phyloP scores from a whole-genome alignment of 768 basidiomycete species.

The Mycena epipterygia region DNA sequence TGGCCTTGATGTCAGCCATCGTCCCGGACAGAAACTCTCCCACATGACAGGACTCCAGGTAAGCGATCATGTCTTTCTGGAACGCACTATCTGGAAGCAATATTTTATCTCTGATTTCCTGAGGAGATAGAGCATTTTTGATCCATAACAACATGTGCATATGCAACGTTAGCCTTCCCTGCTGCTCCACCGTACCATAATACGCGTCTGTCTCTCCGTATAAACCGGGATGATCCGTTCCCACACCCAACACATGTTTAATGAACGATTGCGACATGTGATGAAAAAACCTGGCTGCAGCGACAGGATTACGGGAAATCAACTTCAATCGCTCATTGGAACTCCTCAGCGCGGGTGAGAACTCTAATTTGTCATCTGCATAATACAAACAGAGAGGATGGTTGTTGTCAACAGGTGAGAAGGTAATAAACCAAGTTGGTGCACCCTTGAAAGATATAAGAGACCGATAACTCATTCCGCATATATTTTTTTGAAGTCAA shows the following conservation, averaged over 20 bases:
- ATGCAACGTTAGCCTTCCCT: conserved; percentile 53
- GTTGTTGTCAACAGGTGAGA: conserved; percentile 49
- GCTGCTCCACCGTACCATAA: conserved; percentile 57
- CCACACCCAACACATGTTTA: conserved; percentile 44
- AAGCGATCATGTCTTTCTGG: conserved; percentile 42
- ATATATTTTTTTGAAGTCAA: conserved; percentile 43
- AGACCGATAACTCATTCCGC: conserved; percentile 37
- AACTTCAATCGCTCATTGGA: conserved; percentile 19
- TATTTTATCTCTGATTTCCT: conserved; percentile 46
- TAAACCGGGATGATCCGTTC: conserved; percentile 36
- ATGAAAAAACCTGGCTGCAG: conserved; percentile 50
- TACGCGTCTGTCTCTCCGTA: conserved; percentile 48
- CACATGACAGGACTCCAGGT: conserved; percentile 47
- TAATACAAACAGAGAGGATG: conserved; percentile 53
- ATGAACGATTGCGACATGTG: conserved; percentile 47
- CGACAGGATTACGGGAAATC: conserved; percentile 44
- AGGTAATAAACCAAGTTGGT: conserved; percentile 53
- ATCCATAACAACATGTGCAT: conserved; percentile 55
- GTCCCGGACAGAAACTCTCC: conserved; percentile 48
- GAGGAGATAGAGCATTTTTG: conserved; percentile 39
- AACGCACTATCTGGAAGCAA: conserved; percentile 42
- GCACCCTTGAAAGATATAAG: conserved; percentile 40
- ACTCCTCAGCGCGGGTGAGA: conserved; percentile 32
- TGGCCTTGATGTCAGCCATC: conserved; percentile 30
- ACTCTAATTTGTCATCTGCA: conserved; percentile 42